Evolutionary conservation across 2,329 filamentous ascomycete species (phyloP).

Genomic region (Scorias spongiosa): DNA sequence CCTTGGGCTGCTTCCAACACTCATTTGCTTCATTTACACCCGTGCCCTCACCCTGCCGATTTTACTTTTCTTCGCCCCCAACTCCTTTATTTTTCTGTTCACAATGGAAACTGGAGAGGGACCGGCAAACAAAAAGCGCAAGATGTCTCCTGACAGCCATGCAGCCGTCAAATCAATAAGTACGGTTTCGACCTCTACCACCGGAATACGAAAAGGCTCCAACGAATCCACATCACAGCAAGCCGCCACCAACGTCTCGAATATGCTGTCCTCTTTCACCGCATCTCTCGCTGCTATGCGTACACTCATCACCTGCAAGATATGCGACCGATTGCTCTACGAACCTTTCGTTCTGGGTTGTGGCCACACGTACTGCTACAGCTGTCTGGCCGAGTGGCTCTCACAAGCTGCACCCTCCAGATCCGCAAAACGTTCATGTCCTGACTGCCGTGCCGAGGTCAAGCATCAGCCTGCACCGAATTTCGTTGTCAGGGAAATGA

Average conservation of each 20-base stretch:
- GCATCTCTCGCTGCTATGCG: slow-evolving; percentile 47
- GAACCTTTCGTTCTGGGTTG: slow-evolving; percentile 54
- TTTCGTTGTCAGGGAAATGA: slow-evolving; percentile 50
- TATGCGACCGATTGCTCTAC: slow-evolving; percentile 53
- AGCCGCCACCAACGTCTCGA: not conserved
- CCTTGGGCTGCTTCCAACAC: too few relatives aligned
- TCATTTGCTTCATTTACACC: too few relatives aligned
- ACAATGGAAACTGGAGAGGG: not conserved
- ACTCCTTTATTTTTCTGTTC: too few relatives aligned
- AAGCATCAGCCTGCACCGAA: slow-evolving; percentile 46
- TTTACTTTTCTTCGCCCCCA: too few relatives aligned
- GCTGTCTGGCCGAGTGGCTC: slow-evolving; percentile 33
- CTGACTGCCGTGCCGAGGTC: slow-evolving; percentile 48
- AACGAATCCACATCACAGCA: too few relatives aligned
- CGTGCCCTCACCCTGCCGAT: too few relatives aligned
- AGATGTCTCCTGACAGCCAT: not conserved
- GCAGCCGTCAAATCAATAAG: too few relatives aligned
- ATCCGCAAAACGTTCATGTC: slow-evolving; percentile 48
- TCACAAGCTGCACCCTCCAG: slow-evolving; percentile 39
- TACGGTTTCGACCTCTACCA: too few relatives aligned
- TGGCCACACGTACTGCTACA: slow-evolving; percentile 60
- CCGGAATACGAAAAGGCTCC: too few relatives aligned
- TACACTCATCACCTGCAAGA: slow-evolving; percentile 47
- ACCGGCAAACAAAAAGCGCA: not conserved
- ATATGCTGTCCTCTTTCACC: slow-evolving; percentile 12